Evolutionary conservation across 2,329 filamentous ascomycete species (phyloP).

Genomic region (Paraphoma sp.): DNA sequence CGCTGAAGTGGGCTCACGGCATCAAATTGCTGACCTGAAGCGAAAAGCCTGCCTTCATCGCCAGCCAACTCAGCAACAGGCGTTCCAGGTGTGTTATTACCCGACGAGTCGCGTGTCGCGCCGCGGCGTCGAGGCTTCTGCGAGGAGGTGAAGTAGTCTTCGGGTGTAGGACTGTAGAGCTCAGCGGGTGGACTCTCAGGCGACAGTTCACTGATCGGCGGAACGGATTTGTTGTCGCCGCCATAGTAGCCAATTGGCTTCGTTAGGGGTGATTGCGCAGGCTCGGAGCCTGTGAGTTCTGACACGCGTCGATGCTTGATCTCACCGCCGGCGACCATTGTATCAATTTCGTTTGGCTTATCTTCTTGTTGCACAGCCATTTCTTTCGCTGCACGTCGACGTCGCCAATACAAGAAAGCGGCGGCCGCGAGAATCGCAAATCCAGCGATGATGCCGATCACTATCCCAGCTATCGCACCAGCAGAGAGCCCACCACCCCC

Average conservation of each 20-base stretch:
- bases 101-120: conserved; percentile 34
- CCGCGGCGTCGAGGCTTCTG: conserved; percentile 24
- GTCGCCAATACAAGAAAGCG: conserved; percentile 37
- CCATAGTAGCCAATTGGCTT: conserved; percentile 34
- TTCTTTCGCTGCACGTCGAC: conserved; percentile 19
- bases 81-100: conserved; percentile 32
- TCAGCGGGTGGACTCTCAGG: conserved; percentile 41
- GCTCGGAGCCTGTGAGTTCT: conserved; percentile 43
- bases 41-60: conserved; percentile 31
- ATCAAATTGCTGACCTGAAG: conserved; percentile 21
- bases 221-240: conserved; percentile 36
- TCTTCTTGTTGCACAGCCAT: conserved; percentile 10
- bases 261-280: conserved; percentile 31
- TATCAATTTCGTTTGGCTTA: conserved; percentile 36
- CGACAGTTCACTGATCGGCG: conserved; percentile 30
- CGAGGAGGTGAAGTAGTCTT: conserved; percentile 36
- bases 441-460: conserved; percentile 39
- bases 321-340: conserved; percentile 31
- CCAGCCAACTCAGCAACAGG: conserved; percentile 41
- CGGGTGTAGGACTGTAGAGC: conserved; percentile 39
- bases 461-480: conserved; percentile 43
- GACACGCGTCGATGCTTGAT: conserved; percentile 41
- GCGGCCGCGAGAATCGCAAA: conserved; percentile 31
- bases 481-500: conserved; percentile 22
- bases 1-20: conserved; percentile 17